Evolutionary conservation across 805 yeast species (phyloP), one percentile per base, ranked within the genome.

Genomic region (Saccharomycopsis microspora): DNA sequence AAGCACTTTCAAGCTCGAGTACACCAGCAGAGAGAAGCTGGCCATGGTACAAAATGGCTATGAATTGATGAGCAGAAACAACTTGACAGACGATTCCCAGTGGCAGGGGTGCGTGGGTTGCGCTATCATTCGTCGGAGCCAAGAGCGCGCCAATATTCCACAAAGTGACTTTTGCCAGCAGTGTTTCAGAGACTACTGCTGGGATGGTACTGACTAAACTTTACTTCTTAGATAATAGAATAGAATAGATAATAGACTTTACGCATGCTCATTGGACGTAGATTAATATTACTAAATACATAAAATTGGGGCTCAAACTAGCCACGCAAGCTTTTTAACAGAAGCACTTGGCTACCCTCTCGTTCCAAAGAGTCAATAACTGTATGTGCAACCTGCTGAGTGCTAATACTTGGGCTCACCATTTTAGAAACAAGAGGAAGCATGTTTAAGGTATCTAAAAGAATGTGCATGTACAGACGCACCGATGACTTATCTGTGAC

Each of bases 71-170:
- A 70, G 89, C 1, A 74, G 82, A 59, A 69, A 71, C 49, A 85
- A 85, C 60, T 64, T 76, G 39, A 81, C 93, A 7, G 58, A 80
- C 29, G 93, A 85, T 55, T 60, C 66, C 5, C 78, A 82, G 38
- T 85, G 84, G 80, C 66, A 74, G 36, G 73, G 79, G 5, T 85
- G 95, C 67, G 71, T 85, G 42, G 86, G 85, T 3, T 85, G 95
- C 69, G 95, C 94, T 8, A 73, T 86, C 42, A 69, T 85, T 50
- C 81, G 85, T 66, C 77, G 95, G 61, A 76, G 81, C 40, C 79
- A 80, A 58, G 93, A 85, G 64, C 72, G 88, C 58, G 62, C 70
- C 39, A 78, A 80, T 33, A 64, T 70, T 37, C 69, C 74, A 19
- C 82, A 82, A 50, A 64, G 69, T 9, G 78, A 71, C 2, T 86